Base-by-base conservation (phyloP, 768 basidiomycete genomes). In the Leccinum longicurvipes region DNA sequence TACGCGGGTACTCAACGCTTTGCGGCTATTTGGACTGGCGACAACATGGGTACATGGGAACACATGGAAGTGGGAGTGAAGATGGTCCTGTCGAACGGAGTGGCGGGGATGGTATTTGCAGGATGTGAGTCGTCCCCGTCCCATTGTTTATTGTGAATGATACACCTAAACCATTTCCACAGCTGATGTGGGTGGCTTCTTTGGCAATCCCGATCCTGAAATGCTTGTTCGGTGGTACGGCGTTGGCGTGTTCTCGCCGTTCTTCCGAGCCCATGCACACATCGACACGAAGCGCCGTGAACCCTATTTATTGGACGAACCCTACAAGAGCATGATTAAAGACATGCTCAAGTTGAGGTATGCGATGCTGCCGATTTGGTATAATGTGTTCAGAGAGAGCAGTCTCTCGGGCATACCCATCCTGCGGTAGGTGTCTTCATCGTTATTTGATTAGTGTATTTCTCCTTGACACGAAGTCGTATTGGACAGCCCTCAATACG, bases 161-260 rank as follows among this genome's bases (percentile, higher is more conserved):
- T 5, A n/a, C 50, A 27, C n/a, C 50, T 65, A 25, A 51, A 31
- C n/a, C n/a, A 19, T 53, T 1, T 50, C 25, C 61, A 19, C 19
- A 98, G 96, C 97, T 58, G 97, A 99, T 65, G 94, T 98, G 51
- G 96, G 97, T 19, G 97, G 97, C 15, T 99, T 98, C 86, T 98
- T 98, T 67, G 95, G 96, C 17, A 95, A 98, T 71, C 95, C 97
- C 0, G 85, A 88, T 45, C 81, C 89, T 0, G 97, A 98, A 66
- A 93, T 98, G 85, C 84, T 99, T 31, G 87, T 94, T 9, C 81
- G 97, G 47, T 99, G 96, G 95, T 98, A 99, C 63, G 93, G 91
- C 74, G 90, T 96, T 49, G 97, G 97, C 24, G 83, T 85, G 1
- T 96, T 98, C 73, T 86, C 87, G 51, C 96, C 97, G 6, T 99